Evolutionary conservation across 257 asterid species (phyloP).

Genomic region (Handroanthus guayacan): DNA sequence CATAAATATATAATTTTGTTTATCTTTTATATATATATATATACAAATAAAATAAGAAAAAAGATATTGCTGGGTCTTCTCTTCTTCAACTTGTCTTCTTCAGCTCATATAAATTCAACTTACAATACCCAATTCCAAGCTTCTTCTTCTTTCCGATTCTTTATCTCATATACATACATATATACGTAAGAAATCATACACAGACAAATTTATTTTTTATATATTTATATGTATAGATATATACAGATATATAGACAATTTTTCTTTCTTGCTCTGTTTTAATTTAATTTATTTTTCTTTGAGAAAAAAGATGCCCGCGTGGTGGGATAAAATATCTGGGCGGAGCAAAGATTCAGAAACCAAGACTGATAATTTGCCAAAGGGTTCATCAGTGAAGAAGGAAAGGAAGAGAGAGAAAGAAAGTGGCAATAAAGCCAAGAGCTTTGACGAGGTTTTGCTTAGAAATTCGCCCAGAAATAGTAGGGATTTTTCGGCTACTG

Average conservation of each 20-base stretch:
- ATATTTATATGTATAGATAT: no score
- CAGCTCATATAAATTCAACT: neutral
- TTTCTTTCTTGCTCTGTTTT: no score
- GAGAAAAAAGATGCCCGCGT: no score
- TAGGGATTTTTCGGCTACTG: conserved; percentile 48
- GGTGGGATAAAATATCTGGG: conserved; percentile 34
- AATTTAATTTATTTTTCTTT: no score
- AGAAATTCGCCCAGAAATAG: conserved; percentile 76
- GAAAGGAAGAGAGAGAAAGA: conserved; percentile 43
- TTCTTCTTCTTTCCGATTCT: no score
- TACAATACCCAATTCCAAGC: neutral
- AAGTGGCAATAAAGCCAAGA: conserved; percentile 45
- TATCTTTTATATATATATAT: no score
- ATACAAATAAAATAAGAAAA: no score
- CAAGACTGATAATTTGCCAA: conserved; percentile 20
- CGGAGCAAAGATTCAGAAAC: conserved; percentile 49
- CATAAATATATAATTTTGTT: neutral
- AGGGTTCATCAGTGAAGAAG: conserved; percentile 43
- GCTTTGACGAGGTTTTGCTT: conserved; percentile 62
- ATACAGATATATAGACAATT: no score
- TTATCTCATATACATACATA: no score
- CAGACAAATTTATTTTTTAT: no score
- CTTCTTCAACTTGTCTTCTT: neutral
- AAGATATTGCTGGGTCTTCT: neutral
- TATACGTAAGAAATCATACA: no score